Conservation (phyloP, 495 filamentous ascomycete genomes). For the Chaetomium fimeti region DNA sequence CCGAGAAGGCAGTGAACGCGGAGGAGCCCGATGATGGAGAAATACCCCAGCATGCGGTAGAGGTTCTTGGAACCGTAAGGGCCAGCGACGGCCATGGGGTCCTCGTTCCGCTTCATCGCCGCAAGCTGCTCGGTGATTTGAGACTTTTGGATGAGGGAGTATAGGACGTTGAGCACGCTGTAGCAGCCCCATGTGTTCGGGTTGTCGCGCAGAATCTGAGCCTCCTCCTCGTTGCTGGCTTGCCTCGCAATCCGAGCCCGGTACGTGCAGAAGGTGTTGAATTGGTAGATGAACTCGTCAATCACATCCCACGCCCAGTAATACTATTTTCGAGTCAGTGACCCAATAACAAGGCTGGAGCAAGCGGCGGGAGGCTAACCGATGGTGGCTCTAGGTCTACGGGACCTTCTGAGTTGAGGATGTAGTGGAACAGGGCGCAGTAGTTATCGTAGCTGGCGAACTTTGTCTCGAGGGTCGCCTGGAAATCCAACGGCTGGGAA, state of each 20-base stretch:
- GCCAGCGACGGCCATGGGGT: conserved; percentile 78
- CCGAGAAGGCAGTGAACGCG: conserved; percentile 95
- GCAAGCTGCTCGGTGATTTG: conserved; percentile 96
- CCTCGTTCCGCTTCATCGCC: conserved; percentile 91
- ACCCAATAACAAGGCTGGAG: neutral
- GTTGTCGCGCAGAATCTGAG: conserved; percentile 86
- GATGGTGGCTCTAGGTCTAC: conserved; percentile 95
- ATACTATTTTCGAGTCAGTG: conserved; percentile 59
- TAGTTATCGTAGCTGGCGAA: conserved; percentile 99
- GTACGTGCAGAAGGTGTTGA: conserved; percentile 98
- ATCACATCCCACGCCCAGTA: conserved; percentile 99
- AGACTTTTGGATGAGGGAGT: conserved; percentile 95
- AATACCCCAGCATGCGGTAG: conserved; percentile 98
- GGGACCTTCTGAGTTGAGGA: conserved; percentile 96
- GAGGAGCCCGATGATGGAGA: conserved; percentile 95
- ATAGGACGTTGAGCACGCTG: conserved; percentile 97
- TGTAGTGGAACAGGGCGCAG: conserved; percentile 98
- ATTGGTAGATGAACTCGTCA: conserved; percentile 99
- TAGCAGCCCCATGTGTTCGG: conserved; percentile 99
- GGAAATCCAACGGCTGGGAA: conserved; percentile 91
- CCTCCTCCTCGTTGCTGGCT: conserved; percentile 82
- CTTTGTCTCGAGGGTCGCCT: conserved; percentile 89
- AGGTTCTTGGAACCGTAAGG: conserved; percentile 90
- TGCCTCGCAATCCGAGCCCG: conserved; percentile 85
- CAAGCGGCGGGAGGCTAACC: conserved; percentile 55